Evolutionary conservation across 2,329 filamentous ascomycete genomes (phyloP).

Genomic region (Harringtonia lauricola): DNA sequence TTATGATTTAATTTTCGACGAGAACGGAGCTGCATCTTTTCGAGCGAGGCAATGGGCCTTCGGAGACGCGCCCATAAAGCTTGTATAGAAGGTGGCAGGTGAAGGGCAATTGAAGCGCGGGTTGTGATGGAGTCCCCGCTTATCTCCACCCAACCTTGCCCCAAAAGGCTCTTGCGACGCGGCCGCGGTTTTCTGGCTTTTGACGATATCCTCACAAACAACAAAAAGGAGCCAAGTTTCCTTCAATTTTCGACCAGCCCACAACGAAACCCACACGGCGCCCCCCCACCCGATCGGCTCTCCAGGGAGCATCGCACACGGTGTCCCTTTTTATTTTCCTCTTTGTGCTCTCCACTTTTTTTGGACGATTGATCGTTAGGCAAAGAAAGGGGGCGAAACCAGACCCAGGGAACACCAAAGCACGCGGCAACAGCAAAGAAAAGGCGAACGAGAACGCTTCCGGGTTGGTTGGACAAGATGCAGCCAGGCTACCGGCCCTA

Average conservation of each 20-base stretch:
- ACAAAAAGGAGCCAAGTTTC: neutral
- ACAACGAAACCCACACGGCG: too few species aligned
- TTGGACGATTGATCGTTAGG: too few species aligned
- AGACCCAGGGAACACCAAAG: neutral
- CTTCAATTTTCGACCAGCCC: neutral
- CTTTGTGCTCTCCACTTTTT: neutral
- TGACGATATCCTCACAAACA: constrained; percentile 2
- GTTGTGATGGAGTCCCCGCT: neutral
- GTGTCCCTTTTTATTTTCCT: neutral
- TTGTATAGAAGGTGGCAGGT: too few species aligned
- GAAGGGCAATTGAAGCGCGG: too few species aligned
- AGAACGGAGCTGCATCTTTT: too few species aligned
- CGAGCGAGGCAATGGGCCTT: too few species aligned
- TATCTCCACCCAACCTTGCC: neutral
- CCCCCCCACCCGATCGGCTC: neutral
- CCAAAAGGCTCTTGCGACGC: neutral
- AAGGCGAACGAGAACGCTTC: neutral
- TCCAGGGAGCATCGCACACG: too few species aligned
- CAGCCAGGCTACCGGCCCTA: constrained; percentile 42
- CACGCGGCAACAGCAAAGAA: neutral
- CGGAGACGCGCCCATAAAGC: too few species aligned
- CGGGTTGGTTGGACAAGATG: constrained; percentile 25
- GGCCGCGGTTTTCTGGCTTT: constrained; percentile 2
- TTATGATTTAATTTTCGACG: too few species aligned
- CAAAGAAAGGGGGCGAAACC: too few species aligned